Base-by-base conservation (phyloP, 768 basidiomycete genomes). In the Trametes maxima region DNA sequence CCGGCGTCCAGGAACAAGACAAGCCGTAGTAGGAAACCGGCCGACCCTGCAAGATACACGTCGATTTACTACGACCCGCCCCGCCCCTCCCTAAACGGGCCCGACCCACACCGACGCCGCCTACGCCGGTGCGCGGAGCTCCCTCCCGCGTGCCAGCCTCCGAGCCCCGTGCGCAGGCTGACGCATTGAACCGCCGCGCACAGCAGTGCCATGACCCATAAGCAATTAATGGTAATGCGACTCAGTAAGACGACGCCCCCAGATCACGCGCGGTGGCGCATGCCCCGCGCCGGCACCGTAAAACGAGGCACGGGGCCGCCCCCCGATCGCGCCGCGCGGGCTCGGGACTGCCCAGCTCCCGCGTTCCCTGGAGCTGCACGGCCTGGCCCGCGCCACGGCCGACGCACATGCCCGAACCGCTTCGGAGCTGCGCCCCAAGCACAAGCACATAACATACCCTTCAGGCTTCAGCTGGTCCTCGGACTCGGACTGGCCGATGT, bases 301-400 rank as follows among this genome's bases (percentile, higher is more conserved):
- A 24, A 51, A 36, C 57, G 57, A 58, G 57, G 57, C 57, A 58
- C 57, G 57, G 49, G 57, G 36, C 57, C 40, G 57, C 24, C 57
- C 44, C 33, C 40, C 57, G 57, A 58, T 58, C 57, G 57, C 48
- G 57, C 48, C 47, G 57, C 42, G 57, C 57, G 25, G 5, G 47
- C 37, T 36, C 13, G 25, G 39, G 47, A 36, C 33, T 50, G 33
- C n/a, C 49, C 48, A 28, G 25, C 16, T 12, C 4, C 25, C 16
- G 21, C 44, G 44, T 45, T 10, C 44, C 48, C 25, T 33, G 3
- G 28, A 33, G 28, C 28, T 33, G 28, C 28, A 33, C 28, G 28
- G 28, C 28, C 28, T 33, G 4, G 28, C 28, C 28, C 28, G 28
- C 28, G 28, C 28, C 28, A 33, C 28, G 28, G 28, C 28, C 28